Conservation (phyloP, 2,329 filamentous ascomycete genomes). For the Penicillium fuscoglaucum region DNA sequence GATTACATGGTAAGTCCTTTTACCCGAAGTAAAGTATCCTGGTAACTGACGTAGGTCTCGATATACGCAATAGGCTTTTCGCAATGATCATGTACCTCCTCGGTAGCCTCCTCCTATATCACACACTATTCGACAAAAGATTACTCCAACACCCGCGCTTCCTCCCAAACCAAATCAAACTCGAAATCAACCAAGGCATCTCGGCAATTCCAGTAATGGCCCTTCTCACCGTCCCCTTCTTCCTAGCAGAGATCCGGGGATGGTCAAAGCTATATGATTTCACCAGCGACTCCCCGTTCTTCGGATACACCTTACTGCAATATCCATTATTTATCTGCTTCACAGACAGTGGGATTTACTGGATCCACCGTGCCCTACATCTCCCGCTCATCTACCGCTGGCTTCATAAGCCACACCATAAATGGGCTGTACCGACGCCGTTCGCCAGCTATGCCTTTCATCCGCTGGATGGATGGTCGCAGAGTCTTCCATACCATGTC, state of each 20-base stretch:
- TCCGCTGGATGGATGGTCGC: conserved; percentile 83
- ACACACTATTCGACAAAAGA: conserved; percentile 86
- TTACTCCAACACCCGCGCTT: conserved; percentile 87
- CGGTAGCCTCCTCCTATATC: conserved; percentile 77
- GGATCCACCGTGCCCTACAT: conserved; percentile 83
- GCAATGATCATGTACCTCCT: conserved; percentile 79
- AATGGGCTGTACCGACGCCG: conserved; percentile 97
- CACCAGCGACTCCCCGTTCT: conserved; percentile 68
- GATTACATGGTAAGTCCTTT: conserved; percentile 27
- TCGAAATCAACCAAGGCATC: conserved; percentile 79
- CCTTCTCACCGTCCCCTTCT: conserved; percentile 74
- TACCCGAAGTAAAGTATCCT: not conserved
- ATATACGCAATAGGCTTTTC: conserved; percentile 66
- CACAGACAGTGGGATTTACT: conserved; percentile 86
- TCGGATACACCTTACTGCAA: conserved; percentile 75
- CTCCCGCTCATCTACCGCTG: conserved; percentile 77
- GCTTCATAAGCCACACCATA: conserved; percentile 96
- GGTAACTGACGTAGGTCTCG: not conserved
- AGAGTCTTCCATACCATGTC: conserved; percentile 86
- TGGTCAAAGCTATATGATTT: conserved; percentile 83
- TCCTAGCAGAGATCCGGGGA: conserved; percentile 79
- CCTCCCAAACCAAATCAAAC: conserved; percentile 83
- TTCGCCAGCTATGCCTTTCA: conserved; percentile 93
- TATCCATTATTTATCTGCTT: conserved; percentile 85
- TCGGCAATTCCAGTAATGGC: conserved; percentile 77